Evolutionary conservation across 495 filamentous ascomycete genomes (phyloP), one percentile per base, ranked within the genome.

Genomic region (Penicillium dipodomyicola): DNA sequence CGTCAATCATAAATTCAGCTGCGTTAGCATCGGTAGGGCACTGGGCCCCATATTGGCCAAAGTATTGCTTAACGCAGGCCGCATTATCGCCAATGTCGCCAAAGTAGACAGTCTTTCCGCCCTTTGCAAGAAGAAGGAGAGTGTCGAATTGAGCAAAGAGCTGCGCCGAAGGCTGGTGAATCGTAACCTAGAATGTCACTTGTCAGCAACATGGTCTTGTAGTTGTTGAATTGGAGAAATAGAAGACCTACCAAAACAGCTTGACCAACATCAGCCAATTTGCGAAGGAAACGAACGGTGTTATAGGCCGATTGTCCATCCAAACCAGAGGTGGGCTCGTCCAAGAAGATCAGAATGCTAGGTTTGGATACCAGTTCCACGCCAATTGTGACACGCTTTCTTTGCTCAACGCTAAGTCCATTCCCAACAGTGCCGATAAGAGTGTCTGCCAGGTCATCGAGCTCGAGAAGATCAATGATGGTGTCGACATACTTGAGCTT

Each of bases 1-100:
- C 87, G 60, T 95, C 90, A 35, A 97, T 80, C 88, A 97, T 96
- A 84, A 88, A 91, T 67, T 97, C 92, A 17, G 92, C 92, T 29
- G 91, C 90, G 54, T 81, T 97, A 19, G 87, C 85, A 11, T 86
- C 82, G 2, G 73, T 56, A 2, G 89, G 88, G 69, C 91, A 96
- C n/a, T 80, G 72, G 4, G 86, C 89, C 25, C 89, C 85, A 63
- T 92, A 84, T 52, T 82, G 77, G 63, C 86, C 85, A 58, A 96
- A 96, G 73, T 96, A 95, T 86, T 72, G 74, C 79, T 63, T 85
- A 69, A 57, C 75, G 56, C 65, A 73, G 3, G 69, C 64, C 15
- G 71, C 79, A 51, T 84, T 79, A 20, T 80, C 70, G 3, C 83
- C 83, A 32, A 85, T 74, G 45, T 82, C 77, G 3, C 90, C 90